These are phyloP conservation scores for Actinidia chinensis DNA, from an alignment of 179 eudicot genomes.

Conservation along the genomic window DNA sequence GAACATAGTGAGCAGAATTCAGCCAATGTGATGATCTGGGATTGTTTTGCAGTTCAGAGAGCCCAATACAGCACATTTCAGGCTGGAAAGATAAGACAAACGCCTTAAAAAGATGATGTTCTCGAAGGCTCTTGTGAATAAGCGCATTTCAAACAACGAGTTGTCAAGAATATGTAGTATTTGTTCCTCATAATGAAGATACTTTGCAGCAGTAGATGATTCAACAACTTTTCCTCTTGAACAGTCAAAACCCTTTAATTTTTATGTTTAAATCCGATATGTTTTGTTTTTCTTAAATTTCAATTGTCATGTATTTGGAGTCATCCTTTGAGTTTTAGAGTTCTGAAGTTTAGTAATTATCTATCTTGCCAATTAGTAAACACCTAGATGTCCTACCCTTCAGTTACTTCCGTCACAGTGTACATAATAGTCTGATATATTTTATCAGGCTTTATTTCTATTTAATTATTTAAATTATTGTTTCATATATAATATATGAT, in stretches of 20 bases:
- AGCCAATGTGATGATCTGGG: too few species aligned
- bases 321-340: neutral
- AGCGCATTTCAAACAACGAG: constrained; percentile 43
- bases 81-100: constrained; percentile 58
- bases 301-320: neutral
- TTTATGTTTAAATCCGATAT: neutral
- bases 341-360: neutral
- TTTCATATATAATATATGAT: constrained; percentile 1
- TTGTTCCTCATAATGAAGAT: constrained; percentile 31
- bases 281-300: neutral
- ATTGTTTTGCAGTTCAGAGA: too few species aligned
- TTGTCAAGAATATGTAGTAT: constrained; percentile 34
- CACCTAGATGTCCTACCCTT: neutral
- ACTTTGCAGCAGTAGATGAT: constrained; percentile 47
- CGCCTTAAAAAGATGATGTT: too few species aligned
- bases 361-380: neutral
- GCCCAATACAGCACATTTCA: too few species aligned
- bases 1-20: too few species aligned
- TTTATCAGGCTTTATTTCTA: neutral
- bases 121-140: constrained; percentile 69
- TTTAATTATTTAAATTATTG: neutral
- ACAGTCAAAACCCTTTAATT: neutral
- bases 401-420: neutral
- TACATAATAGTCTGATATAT: neutral
- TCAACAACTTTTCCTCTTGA: neutral